These are phyloP conservation scores for Hepatocystis sp. DNA, from an alignment of 169 alveolate genomes.

Conservation along the genomic window DNA sequence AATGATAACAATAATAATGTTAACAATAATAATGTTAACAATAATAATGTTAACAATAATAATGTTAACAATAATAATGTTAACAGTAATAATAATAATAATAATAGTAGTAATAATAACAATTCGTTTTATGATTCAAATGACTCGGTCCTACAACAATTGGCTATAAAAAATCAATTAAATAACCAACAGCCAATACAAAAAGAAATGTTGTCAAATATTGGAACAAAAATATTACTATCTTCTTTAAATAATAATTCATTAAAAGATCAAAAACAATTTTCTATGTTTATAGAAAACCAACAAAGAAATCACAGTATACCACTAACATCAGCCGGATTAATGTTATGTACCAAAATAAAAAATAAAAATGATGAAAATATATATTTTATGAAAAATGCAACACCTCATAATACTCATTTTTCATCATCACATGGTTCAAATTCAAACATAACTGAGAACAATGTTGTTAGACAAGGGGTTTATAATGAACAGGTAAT, in stretches of 20 bases:
- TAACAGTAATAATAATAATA: too few relatives aligned
- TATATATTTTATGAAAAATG: conserved; percentile 12
- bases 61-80: too few relatives aligned
- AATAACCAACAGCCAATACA: conserved; percentile 13
- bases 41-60: too few relatives aligned
- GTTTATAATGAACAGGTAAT: not conserved
- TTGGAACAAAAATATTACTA: conserved; percentile 11
- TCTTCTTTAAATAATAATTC: conserved; percentile 22
- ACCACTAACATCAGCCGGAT: not conserved
- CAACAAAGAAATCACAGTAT: not conserved
- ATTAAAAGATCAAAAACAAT: conserved; percentile 38
- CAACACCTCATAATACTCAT: conserved; percentile 29
- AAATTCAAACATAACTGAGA: conserved; percentile 11
- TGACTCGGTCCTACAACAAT: conserved; percentile 16
- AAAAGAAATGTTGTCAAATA: conserved; percentile 20
- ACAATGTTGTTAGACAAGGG: conserved; percentile 11
- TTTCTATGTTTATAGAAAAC: conserved; percentile 36
- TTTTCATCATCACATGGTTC: conserved; percentile 12
- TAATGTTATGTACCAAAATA: not conserved
- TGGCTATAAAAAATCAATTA: not conserved
- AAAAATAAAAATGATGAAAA: conserved; percentile 27
- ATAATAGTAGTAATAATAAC: conserved; percentile 18
- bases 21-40: too few relatives aligned
- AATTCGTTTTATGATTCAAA: conserved; percentile 12
- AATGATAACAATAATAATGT: too few relatives aligned